These are phyloP conservation scores for Pelargonium fulgidum DNA, from an alignment of 441 rosid genomes.

Conservation along the genomic window DNA sequence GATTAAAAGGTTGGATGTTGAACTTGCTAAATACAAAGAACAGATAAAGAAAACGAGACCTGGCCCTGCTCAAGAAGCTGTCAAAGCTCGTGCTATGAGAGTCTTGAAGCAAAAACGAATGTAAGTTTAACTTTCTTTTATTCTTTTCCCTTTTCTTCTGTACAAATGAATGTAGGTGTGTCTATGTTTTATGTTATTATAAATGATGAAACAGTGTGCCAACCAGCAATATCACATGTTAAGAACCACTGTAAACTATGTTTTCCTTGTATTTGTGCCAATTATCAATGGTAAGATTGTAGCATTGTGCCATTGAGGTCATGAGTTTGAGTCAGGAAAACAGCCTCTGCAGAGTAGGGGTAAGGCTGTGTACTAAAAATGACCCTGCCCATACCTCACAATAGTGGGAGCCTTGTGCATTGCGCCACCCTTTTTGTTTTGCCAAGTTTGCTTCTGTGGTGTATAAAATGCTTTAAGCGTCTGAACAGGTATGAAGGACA, in stretches of 20 bases:
- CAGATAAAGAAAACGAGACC: constrained; percentile 80
- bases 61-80: constrained; percentile 82
- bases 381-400: no score
- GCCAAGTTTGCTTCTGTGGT: neutral
- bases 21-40: constrained; percentile 64
- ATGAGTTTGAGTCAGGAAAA: no score
- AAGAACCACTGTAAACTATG: neutral
- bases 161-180: neutral
- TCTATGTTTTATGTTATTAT: neutral
- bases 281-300: neutral
- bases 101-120: constrained; percentile 90
- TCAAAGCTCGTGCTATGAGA: constrained; percentile 89
- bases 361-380: no score
- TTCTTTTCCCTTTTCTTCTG: neutral
- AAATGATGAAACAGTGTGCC: neutral
- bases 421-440: no score
- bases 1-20: constrained; percentile 71
- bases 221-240: neutral
- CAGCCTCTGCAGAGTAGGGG: no score
- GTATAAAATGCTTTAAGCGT: neutral
- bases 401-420: no score
- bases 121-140: constrained; percentile 27
- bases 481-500: constrained; percentile 89
- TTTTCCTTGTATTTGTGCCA: neutral
- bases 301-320: no score